Evolutionary conservation across 2,329 filamentous ascomycete species (phyloP), one percentile per base, ranked within the genome.

Genomic region (Colletotrichum sp.): DNA sequence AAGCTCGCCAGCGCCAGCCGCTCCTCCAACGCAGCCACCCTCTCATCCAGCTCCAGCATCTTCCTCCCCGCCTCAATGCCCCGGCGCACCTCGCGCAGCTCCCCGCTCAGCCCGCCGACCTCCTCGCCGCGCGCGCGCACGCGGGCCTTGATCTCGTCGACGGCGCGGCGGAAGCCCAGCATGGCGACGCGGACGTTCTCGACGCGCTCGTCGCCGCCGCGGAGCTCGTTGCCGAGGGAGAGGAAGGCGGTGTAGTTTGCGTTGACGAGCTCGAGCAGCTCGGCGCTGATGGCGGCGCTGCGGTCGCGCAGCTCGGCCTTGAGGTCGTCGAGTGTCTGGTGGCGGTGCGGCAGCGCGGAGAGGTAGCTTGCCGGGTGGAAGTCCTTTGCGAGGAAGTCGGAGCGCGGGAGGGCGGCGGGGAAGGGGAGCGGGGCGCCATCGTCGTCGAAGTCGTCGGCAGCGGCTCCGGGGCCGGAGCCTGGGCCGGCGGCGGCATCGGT

Each of bases 301-400:
- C 98, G 91, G 74, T 96, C 92, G 60, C 96, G 93, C 18, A 99
- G 89, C 81, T 99, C 98, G 7, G 93, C 87, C 43, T 96, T 95
- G 36, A 99, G 89, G 83, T 99, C 97, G 83, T 98, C 96, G 64
- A 99, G 94, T 1, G 96, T 98, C 84, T 99, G 97, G 84, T 99
- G 97, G 2, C 97, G 94, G 82, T 97, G 93, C 24, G 93, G 92
- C 2, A 98, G 90, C 2, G 94, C 93, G 9, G 85, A 96, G 63
- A 99, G 93, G 83, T 98, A 99, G 3, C 88, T 87, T 3, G 95
- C 91, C 1, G 98, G 93, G 77, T 95, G 92, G 84, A 99, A 99
- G 79, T 92, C 85, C 5, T 92, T 90, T 3, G 91, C 87, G 8
- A 98, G 91, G 86, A 99, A 99, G 82, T 97, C 95, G 74, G 90